Percentiles rank a stretch among this genome's conserved stretches.
Evolutionary conservation across 129 eudicot species (phyloP).

Genomic region (Centaurea solstitialis): DNA sequence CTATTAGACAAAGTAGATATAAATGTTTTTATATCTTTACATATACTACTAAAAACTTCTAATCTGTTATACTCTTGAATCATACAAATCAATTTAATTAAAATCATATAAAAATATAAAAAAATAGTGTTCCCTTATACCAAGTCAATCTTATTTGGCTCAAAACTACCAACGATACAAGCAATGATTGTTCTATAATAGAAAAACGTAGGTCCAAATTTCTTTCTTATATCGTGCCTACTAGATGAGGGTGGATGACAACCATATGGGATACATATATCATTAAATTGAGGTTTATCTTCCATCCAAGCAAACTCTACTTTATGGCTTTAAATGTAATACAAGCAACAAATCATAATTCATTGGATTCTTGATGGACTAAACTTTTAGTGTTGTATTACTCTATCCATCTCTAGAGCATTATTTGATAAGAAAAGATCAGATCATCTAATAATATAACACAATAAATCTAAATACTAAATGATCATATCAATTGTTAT

Average conservation of each 20-base stretch:
- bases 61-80: not conserved
- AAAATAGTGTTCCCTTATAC: not conserved
- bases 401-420: not conserved
- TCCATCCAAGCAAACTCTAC: not conserved
- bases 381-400: not conserved
- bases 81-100: not conserved
- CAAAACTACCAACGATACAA: not conserved
- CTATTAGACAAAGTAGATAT: not conserved
- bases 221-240: not conserved
- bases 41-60: not conserved
- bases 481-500: not conserved
- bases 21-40: not conserved
- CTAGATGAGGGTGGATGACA: not conserved
- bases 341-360: not conserved
- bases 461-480: not conserved
- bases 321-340: not conserved
- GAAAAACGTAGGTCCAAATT: not conserved
- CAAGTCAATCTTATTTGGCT: not conserved
- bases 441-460: too few relatives aligned
- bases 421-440: not conserved
- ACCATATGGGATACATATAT: not conserved
- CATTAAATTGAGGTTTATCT: not conserved
- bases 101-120: not conserved
- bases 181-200: not conserved
- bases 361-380: not conserved